Conservation (phyloP, 2,329 filamentous ascomycete species). For the Fusarium marasasianum region DNA sequence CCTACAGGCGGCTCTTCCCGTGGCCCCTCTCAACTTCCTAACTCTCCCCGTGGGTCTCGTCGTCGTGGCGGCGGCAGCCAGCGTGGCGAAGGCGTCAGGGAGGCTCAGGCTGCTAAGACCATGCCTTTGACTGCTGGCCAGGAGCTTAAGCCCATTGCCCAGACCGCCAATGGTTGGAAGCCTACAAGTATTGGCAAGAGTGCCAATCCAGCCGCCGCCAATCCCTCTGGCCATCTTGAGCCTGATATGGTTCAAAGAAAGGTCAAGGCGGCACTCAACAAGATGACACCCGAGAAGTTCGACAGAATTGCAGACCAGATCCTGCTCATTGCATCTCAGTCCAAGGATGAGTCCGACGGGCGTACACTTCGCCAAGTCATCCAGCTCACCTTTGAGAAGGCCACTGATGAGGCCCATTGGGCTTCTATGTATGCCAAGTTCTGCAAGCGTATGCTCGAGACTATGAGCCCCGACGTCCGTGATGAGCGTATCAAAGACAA, state of each 20-base stretch:
- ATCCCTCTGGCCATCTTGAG: conserved; percentile 71
- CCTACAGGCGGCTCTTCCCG: conserved; percentile 70
- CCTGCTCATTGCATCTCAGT: conserved; percentile 89
- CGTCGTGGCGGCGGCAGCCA: conserved; percentile 59
- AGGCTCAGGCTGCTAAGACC: conserved; percentile 78
- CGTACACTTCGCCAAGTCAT: conserved; percentile 97
- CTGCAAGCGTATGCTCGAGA: conserved; percentile 96
- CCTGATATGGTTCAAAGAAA: conserved; percentile 97
- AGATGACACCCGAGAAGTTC: conserved; percentile 99
- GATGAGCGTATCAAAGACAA: conserved; percentile 96
- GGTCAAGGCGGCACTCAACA: conserved; percentile 98
- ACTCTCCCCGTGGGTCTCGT: conserved; percentile 69
- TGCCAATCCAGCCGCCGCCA: conserved; percentile 50
- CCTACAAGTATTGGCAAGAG: conserved; percentile 72
- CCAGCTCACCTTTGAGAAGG: conserved; percentile 98
- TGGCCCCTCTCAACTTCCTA: conserved; percentile 44
- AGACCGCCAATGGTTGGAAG: conserved; percentile 87
- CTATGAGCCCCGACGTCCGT: conserved; percentile 92
- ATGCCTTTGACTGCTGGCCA: conserved; percentile 91
- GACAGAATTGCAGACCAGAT: conserved; percentile 96
- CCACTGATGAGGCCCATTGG: conserved; percentile 98
- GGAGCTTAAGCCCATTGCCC: conserved; percentile 82
- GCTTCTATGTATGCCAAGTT: conserved; percentile 99
- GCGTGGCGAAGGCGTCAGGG: conserved; percentile 65
- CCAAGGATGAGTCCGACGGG: conserved; percentile 93